Conservation (phyloP, 2,329 filamentous ascomycete species). For the Nothomitra cinnamomea region DNA sequence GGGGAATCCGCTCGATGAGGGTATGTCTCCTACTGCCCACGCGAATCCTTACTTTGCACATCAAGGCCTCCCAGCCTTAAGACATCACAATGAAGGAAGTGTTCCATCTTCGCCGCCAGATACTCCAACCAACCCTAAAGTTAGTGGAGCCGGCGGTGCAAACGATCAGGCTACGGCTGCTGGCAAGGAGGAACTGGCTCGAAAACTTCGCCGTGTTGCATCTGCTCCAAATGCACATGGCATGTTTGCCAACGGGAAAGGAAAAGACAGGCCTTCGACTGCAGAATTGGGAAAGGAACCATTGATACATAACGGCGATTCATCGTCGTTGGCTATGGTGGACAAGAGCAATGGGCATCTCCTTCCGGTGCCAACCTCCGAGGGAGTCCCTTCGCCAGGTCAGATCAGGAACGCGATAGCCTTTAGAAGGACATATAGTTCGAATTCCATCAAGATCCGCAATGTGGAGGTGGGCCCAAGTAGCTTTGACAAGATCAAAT, state of each 20-base stretch:
- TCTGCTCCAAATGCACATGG: slow-evolving; percentile 96
- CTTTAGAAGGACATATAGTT: slow-evolving; percentile 92
- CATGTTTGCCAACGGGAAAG: slow-evolving; percentile 46
- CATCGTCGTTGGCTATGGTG: slow-evolving; percentile 36
- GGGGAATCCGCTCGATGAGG: slow-evolving; percentile 76
- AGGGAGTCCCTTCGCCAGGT: slow-evolving; percentile 46
- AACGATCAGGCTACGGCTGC: slow-evolving; percentile 54
- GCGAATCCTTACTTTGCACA: slow-evolving; percentile 97
- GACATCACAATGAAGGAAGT: slow-evolving; percentile 88
- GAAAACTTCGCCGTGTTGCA: slow-evolving; percentile 83
- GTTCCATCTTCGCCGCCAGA: slow-evolving; percentile 86
- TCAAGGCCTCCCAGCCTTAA: slow-evolving; percentile 80
- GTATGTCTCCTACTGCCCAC: slow-evolving; percentile 77
- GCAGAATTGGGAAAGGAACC: slow-evolving; percentile 78
- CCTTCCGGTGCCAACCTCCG: slow-evolving; percentile 23
- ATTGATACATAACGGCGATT: slow-evolving; percentile 38
- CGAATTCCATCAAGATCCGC: slow-evolving; percentile 96
- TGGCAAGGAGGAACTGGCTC: slow-evolving; percentile 83
- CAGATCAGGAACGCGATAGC: slow-evolving; percentile 49
- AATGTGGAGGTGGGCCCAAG: slow-evolving; percentile 90
- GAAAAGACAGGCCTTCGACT: slow-evolving; percentile 57
- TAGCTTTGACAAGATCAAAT: slow-evolving; percentile 98
- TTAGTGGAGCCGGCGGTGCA: slow-evolving; percentile 47
- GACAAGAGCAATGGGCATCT: slow-evolving; percentile 21
- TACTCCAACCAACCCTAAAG: slow-evolving; percentile 56